Evolutionary conservation across 1,139 yeast genomes (phyloP), one percentile per base, ranked within the genome.

Genomic region (Wickerhamomyces sp.): DNA sequence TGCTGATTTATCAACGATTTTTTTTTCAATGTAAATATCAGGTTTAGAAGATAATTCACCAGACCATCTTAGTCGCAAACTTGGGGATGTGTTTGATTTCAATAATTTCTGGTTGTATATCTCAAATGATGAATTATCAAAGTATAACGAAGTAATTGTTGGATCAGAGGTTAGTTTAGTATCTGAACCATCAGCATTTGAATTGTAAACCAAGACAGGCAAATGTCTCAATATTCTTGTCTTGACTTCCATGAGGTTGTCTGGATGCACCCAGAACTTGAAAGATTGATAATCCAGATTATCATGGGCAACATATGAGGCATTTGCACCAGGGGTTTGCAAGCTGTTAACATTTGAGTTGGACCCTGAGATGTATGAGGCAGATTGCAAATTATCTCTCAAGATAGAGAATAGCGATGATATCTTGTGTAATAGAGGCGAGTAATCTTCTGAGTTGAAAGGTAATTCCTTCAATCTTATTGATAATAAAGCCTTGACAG

Each of bases 231-330:
- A 74, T 49, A 92, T 87, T 48, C 89, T 81, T 19, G 97, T 88
- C 66, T 92, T 92, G 42, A 89, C 96, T 64, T 92, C 97, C 96
- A 90, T 90, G 59, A 90, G 70, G 60, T 92, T 89, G 56, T 92
- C 98, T 14, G 92, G 92, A 59, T 92, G 97, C 37, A 92, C 74
- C 98, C 98, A 92, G 63, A 90, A 90, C 65, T 88, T 88, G 64
- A 83, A 81, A 20, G 88, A 81, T 54, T 85, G 87, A 61, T 70
- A 85, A 36, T 81, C 81, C 29, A 75, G 71, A 42, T 72, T 72
- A 5, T 52, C 51, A 20, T 41, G 39, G n/a, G 59, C 44, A 54
- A 49, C 7, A 60, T 56, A 40, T 41, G 66, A 57, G 6, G 56
- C 53, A 12, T 57, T 47, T 19, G 46, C 48, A 16, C 52, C 45